Evolutionary conservation across 768 basidiomycete genomes (phyloP).

Genomic region (Termitomyces sp.): DNA sequence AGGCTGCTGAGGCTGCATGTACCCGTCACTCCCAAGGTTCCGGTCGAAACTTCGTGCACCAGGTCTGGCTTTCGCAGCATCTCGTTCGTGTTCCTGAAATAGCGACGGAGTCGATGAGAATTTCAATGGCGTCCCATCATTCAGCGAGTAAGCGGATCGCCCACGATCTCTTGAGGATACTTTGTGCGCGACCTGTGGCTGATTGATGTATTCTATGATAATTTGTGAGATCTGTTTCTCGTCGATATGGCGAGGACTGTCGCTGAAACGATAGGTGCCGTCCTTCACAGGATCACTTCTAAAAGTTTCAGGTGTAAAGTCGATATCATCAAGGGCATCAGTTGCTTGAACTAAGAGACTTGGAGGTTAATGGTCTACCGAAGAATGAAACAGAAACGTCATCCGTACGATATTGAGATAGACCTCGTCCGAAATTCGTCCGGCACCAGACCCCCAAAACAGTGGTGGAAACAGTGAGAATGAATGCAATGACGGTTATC

Average conservation of each 20-base stretch:
- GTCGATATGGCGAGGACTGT: not conserved
- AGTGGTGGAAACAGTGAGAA: conserved; percentile 38
- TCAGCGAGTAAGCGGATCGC: conserved; percentile 14
- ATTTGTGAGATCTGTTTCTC: conserved; percentile 5
- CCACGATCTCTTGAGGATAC: not conserved
- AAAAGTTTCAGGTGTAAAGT: conserved; percentile 43
- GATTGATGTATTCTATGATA: not conserved
- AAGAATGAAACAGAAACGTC: not conserved
- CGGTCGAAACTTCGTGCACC: not conserved
- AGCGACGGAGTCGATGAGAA: conserved; percentile 15
- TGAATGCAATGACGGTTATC: conserved; percentile 38
- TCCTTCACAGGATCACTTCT: conserved; percentile 24
- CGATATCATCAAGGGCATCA: conserved; percentile 35
- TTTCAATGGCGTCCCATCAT: conserved; percentile 8
- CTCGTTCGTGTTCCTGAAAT: conserved; percentile 9
- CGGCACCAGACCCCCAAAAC: conserved; percentile 46
- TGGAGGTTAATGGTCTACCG: not conserved
- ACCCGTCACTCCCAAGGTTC: not conserved
- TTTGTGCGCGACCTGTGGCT: conserved; percentile 8
- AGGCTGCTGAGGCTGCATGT: not conserved
- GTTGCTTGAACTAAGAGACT: conserved; percentile 32
- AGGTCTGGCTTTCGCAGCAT: not conserved
- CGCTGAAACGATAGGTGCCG: conserved; percentile 1
- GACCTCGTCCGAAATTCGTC: conserved; percentile 51
- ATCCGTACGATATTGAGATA: conserved; percentile 48